phyloP scores from a whole-genome alignment of 169 alveolate genomes.

The Plasmodium chabaudi region DNA sequence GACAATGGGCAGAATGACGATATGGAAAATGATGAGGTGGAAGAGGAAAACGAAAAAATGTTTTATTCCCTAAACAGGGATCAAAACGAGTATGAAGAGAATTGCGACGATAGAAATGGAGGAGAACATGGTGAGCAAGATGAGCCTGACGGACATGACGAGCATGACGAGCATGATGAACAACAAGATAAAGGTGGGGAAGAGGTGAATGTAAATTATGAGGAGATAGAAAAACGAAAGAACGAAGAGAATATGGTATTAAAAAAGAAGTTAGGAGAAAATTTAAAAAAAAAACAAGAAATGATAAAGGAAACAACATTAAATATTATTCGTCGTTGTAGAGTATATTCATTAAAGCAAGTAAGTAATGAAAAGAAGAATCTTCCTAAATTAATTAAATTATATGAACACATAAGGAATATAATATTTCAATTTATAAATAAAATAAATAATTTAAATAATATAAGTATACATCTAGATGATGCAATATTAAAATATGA shows the following conservation, averaged over 20 bases:
- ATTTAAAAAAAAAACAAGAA: slow-evolving; percentile 49
- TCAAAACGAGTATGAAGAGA: not conserved
- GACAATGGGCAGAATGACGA: not conserved
- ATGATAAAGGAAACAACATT: slow-evolving; percentile 38
- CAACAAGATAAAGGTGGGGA: not conserved
- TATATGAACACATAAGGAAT: slow-evolving; percentile 33
- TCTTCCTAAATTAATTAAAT: slow-evolving; percentile 17
- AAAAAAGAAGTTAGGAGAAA: slow-evolving; percentile 21
- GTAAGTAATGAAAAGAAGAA: slow-evolving; percentile 29
- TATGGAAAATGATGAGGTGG: not conserved
- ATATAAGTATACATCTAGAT: slow-evolving; percentile 34
- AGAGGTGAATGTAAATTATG: not conserved
- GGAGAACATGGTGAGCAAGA: not conserved
- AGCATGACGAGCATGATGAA: too few relatives aligned
- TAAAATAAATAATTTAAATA: slow-evolving; percentile 45
- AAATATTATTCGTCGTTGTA: slow-evolving; percentile 30
- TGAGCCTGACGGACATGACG: not conserved
- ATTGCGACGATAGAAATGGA: not conserved
- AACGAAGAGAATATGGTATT: slow-evolving; percentile 20
- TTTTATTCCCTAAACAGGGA: not conserved
- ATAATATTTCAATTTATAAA: slow-evolving; percentile 36
- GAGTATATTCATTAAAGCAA: slow-evolving; percentile 30
- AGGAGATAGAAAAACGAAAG: not conserved
- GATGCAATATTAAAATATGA: slow-evolving; percentile 63
- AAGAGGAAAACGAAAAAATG: not conserved